Evolutionary conservation across 2,329 filamentous ascomycete genomes (phyloP).

Genomic region (Sporothrix pseudoabietina): DNA sequence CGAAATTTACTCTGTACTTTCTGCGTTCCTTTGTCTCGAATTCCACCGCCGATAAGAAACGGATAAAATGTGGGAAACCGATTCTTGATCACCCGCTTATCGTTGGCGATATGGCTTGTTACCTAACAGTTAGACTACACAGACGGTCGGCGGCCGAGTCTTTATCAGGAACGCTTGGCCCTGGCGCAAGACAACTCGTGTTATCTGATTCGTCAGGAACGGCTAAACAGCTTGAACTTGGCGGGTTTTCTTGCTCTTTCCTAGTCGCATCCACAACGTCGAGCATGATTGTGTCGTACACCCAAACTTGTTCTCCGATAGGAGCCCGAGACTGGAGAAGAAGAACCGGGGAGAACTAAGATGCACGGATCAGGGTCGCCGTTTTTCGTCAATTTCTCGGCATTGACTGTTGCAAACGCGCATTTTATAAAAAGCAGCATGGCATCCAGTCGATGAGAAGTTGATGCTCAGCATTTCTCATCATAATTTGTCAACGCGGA

Average conservation of each 20-base stretch:
- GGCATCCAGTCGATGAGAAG: background rate
- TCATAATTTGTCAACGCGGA: background rate
- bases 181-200: background rate
- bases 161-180: conserved; percentile 2
- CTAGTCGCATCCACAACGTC: background rate
- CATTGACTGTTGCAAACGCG: background rate
- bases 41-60: conserved; percentile 9
- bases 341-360: background rate
- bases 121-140: background rate
- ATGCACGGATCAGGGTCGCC: background rate
- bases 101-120: background rate
- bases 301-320: background rate
- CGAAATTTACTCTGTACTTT: background rate
- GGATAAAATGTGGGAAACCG: background rate
- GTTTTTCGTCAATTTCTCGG: background rate
- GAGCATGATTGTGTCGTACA: background rate
- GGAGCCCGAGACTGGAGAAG: conserved; percentile 4
- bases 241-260: background rate
- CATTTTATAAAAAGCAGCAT: conserved; percentile 17
- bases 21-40: background rate
- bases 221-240: conserved; percentile 15
- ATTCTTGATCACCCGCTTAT: background rate
- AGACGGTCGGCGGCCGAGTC: background rate
- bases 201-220: conserved; percentile 18
- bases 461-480: background rate